Base-by-base conservation (phyloP, 2,329 filamentous ascomycete species). In the Fusarium dimerum region DNA sequence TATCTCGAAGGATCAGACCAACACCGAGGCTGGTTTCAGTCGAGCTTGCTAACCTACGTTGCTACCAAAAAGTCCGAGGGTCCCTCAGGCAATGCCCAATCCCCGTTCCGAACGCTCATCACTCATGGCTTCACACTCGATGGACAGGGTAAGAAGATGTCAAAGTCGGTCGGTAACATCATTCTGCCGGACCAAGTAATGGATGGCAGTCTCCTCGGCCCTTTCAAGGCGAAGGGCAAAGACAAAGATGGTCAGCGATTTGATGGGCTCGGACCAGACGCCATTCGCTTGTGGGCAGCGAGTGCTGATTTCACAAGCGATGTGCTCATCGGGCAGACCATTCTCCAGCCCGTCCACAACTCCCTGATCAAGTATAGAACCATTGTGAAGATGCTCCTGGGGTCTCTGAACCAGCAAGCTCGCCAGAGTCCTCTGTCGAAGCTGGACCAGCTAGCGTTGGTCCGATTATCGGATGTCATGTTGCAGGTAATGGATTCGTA, bases 1-100 rank as follows among this genome's bases (percentile, higher is more conserved):
- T 97, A 96, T 68, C 81, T 97, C 3, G 94, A 99, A 74, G 94
- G 94, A 32, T 90, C 88, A 4, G 94, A 99, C 70, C 94, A 99
- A 70, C 94, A 99, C 71, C 88, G 94, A 39, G 94, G 94, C 30
- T 99, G 94, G 94, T 99, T 99, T 69, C 94, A 99, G 72, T 97
- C 94, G 7, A 96, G 92, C 57, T 80, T 99, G 11, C 80, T 99
- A 50, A 97, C 94, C 0, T 86, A 90, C 45, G 82, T 96, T 30
- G 89, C 92, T 1, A 79, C 81, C 3, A 80, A 85, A 60, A 73
- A 68, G 9, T 67, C 73, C 6, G 66, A 68, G 30, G 64, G 66
- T 16, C 66, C 62, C 4, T 49, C 63, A 6, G 52, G 54, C 15
- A 65, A 68, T 15, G 60, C 68, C 16, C 39, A 61, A 54, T 60